Evolutionary conservation across 345 rosid species (phyloP), one percentile per base, ranked within the genome.

Genomic region (Pistacia atlantica): DNA sequence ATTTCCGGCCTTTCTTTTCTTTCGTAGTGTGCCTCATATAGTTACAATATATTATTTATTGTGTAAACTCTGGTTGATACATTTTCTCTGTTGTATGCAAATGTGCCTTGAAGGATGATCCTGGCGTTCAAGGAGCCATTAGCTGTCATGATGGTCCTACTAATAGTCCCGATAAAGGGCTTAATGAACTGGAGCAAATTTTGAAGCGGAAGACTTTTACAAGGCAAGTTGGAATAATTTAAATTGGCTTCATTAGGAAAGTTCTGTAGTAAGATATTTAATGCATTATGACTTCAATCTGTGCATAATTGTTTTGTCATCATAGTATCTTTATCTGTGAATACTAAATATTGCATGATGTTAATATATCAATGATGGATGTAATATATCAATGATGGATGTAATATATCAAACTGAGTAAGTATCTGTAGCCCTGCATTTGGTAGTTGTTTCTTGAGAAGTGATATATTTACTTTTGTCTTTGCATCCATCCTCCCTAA

Each of bases 181-280:
- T 85, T 28, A 60, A 80, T 42, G 87, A 91, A 16, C 88, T 90
- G 54, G 94, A 90, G 84, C 73, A 80, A 61, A 82, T 87, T 62
- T 79, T 96, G 65, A 90, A 84, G 83, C 92, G 87, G 82, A 88
- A 91, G 80, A 92, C 89, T 18, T 96, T 92, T 80, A 87, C 97
- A 58, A 92, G 95, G 99, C 77, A 78, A 86, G 89, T 61, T 2
- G 33, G 37, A 57, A 58, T 49, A 11, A 22, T 33, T 25, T 72
- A 31, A 54, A 46, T 16, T 59, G 46, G 16, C 17, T 22, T 52
- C 16, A 35, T 48, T 16, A 62, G 61, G 37, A 22, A 64, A 25
- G 37, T 31, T 54, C 56, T 65, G 49, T 16, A 31, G n/a, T 62
- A 11, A 63, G 5, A 55, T 16, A 28, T 33, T 20, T 1, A 8